phyloP scores from a whole-genome alignment of 345 rosid genomes.

The Theobroma cacao region DNA sequence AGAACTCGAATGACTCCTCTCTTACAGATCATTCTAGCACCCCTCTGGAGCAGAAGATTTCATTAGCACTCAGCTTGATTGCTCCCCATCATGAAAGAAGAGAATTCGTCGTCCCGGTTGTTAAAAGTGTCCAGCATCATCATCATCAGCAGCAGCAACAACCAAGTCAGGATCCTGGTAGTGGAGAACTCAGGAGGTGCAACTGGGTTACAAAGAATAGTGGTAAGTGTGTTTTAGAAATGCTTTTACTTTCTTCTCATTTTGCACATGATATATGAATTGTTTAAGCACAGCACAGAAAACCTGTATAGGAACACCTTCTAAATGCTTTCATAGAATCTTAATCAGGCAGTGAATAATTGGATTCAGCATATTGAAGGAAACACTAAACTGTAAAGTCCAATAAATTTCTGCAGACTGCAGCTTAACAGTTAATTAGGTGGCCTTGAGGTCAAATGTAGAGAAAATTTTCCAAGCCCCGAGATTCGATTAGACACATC shows the following conservation, averaged over 20 bases:
- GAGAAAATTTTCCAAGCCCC: too few relatives aligned
- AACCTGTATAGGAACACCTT: too few relatives aligned
- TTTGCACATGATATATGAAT: not conserved
- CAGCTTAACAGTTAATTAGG: not conserved
- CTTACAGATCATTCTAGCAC: slow-evolving; percentile 49
- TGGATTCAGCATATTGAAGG: not conserved
- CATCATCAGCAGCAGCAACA: slow-evolving; percentile 29
- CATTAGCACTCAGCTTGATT: slow-evolving; percentile 69
- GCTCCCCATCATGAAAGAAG: slow-evolving; percentile 40
- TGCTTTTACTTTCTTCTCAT: not conserved
- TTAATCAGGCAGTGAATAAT: not conserved
- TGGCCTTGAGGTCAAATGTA: not conserved
- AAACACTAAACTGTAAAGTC: not conserved
- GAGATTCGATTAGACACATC: too few relatives aligned
- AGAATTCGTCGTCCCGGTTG: slow-evolving; percentile 24
- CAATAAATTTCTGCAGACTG: not conserved
- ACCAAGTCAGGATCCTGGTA: slow-evolving; percentile 30
- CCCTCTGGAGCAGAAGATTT: slow-evolving; percentile 55
- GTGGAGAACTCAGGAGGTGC: slow-evolving; percentile 72
- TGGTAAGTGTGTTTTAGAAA: slow-evolving; percentile 39
- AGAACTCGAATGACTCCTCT: slow-evolving; percentile 78
- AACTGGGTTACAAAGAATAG: slow-evolving; percentile 92
- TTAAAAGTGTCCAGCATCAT: slow-evolving; percentile 22
- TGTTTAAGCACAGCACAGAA: too few relatives aligned
- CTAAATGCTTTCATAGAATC: not conserved